phyloP scores from a whole-genome alignment of 2,329 filamentous ascomycete species.

The Aureobasidium sp. region DNA sequence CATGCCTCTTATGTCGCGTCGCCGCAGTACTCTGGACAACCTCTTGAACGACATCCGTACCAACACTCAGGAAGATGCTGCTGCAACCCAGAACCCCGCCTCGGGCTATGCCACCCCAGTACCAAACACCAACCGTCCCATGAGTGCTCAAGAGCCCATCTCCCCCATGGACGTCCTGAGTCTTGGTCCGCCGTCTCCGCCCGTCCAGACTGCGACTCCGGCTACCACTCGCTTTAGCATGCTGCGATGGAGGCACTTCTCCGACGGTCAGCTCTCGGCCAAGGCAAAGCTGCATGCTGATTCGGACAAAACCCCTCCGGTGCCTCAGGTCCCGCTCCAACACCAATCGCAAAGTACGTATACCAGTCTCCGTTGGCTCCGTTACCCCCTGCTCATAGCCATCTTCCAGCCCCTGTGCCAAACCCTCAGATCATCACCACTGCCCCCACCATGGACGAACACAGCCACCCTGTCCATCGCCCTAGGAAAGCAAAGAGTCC shows the following conservation, averaged over 20 bases:
- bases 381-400: constrained; percentile 1
- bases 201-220: constrained; percentile 12
- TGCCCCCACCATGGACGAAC: constrained; percentile 59
- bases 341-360: constrained; percentile 16
- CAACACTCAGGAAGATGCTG: constrained; percentile 7
- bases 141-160: constrained; percentile 6
- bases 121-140: background rate
- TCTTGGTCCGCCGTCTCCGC: constrained; percentile 14
- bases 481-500: constrained; percentile 14
- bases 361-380: constrained; percentile 16
- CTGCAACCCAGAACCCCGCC: background rate
- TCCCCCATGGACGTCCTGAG: background rate
- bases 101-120: constrained; percentile 11
- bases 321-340: constrained; percentile 33
- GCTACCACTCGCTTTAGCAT: constrained; percentile 50
- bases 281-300: constrained; percentile 60
- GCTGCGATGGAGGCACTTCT: constrained; percentile 82
- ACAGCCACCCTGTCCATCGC: constrained; percentile 19
- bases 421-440: constrained; percentile 77
- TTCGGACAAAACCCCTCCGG: constrained; percentile 43
- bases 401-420: constrained; percentile 14
- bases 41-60: constrained; percentile 14
- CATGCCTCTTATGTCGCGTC: constrained; percentile 29
- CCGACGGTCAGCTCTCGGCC: constrained; percentile 77
- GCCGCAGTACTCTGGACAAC: constrained; percentile 37